These are phyloP conservation scores for Pilasporangium apinafurcum DNA, from an alignment of 352 stramenopile species.

Conservation along the genomic window DNA sequence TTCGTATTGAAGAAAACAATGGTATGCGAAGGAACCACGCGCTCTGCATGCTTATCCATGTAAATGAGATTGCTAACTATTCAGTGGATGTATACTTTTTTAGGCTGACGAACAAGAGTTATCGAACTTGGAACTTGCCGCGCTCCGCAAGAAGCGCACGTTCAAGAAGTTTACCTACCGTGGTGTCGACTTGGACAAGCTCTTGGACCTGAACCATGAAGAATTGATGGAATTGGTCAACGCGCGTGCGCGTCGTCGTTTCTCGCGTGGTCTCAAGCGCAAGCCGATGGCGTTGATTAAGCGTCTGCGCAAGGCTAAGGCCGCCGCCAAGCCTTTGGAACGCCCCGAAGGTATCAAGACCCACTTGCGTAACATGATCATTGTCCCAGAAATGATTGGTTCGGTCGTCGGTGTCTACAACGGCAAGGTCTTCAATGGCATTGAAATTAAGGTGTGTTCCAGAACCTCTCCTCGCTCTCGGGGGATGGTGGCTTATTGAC, in stretches of 20 bases:
- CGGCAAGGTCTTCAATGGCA: slow-evolving; percentile 99
- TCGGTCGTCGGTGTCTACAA: slow-evolving; percentile 99
- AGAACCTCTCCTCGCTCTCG: slow-evolving; percentile 79
- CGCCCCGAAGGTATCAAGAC: slow-evolving; percentile 99
- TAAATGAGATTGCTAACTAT: too few species aligned
- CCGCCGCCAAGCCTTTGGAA: slow-evolving; percentile 95
- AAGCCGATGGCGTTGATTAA: slow-evolving; percentile 99
- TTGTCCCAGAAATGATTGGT: slow-evolving; percentile 99
- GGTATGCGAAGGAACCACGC: slow-evolving; percentile 28
- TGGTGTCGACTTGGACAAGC: slow-evolving; percentile 98
- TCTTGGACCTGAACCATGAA: slow-evolving; percentile 99
- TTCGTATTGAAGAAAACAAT: slow-evolving; percentile 45
- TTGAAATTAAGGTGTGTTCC: slow-evolving; percentile 98
- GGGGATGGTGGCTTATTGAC: slow-evolving; percentile 72
- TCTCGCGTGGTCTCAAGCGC: slow-evolving; percentile 98
- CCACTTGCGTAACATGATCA: slow-evolving; percentile 99
- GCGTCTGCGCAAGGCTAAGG: slow-evolving; percentile 98
- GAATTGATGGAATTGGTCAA: slow-evolving; percentile 99
- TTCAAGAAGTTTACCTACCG: slow-evolving; percentile 99
- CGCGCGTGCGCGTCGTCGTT: slow-evolving; percentile 94
- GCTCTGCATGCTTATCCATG: too few species aligned
- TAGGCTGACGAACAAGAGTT: slow-evolving; percentile 52
- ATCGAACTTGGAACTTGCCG: slow-evolving; percentile 86
- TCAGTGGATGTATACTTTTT: slow-evolving; percentile 13
- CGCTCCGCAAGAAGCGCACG: slow-evolving; percentile 98